phyloP scores from a whole-genome alignment of 2,329 filamentous ascomycete species.

The Fusarium neocosmosporiellum region DNA sequence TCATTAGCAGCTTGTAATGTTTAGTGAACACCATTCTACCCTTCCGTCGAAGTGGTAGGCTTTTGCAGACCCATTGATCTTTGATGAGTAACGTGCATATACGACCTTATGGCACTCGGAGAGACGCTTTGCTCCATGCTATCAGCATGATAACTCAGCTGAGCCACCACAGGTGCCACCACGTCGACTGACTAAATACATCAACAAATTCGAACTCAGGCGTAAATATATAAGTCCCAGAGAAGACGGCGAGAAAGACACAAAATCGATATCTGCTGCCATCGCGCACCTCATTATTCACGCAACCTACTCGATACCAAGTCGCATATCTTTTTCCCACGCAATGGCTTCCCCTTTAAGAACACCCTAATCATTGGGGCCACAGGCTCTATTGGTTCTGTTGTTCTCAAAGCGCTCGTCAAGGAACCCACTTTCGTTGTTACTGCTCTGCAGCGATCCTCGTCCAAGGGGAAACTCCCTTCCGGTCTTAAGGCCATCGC shows the following conservation, averaged over 20 bases:
- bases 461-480: neutral
- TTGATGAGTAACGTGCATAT: neutral
- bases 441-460: neutral
- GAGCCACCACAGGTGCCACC: neutral
- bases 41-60: neutral
- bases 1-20: neutral
- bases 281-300: neutral
- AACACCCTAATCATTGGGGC: neutral
- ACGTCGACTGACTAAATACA: neutral
- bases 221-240: neutral
- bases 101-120: neutral
- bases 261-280: neutral
- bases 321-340: neutral
- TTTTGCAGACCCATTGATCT: neutral
- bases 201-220: neutral
- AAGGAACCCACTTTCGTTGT: neutral
- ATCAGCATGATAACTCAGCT: neutral
- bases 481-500: neutral
- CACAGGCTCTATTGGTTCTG: neutral
- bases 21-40: neutral
- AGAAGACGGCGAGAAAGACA: neutral
- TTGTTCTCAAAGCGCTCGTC: neutral
- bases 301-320: neutral
- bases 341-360: neutral
- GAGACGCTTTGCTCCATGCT: neutral